Percentiles rank a stretch among this genome's conserved stretches.
Conservation (phyloP, 2,329 filamentous ascomycete species). For the Colletotrichum caudatum region DNA sequence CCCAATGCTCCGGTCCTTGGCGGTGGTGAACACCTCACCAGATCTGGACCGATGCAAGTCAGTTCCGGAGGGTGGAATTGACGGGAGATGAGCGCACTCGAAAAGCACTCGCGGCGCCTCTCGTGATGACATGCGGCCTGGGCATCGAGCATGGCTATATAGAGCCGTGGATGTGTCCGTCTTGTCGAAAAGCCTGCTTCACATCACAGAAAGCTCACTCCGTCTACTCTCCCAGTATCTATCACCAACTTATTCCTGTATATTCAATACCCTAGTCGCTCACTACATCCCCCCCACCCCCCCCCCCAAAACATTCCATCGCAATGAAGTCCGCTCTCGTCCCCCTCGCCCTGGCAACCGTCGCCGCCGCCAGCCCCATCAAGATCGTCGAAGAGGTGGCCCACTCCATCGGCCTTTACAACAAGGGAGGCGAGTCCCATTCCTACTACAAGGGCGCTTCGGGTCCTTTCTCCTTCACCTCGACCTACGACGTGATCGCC, state of each 20-base stretch:
- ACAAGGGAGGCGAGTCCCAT: constrained; percentile 38
- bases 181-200: fast-evolving
- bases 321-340: constrained; percentile 32
- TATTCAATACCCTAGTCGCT: neutral
- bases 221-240: neutral
- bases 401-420: constrained; percentile 34
- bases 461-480: constrained; percentile 58
- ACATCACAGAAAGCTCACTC: neutral
- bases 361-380: constrained; percentile 26
- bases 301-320: neutral
- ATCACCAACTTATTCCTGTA: neutral
- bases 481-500: constrained; percentile 60
- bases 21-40: constrained; percentile 19
- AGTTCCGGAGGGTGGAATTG: constrained; percentile 7
- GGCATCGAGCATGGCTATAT: neutral
- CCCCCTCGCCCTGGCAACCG: constrained; percentile 23
- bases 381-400: constrained; percentile 15
- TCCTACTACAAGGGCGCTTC: constrained; percentile 15
- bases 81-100: constrained; percentile 5
- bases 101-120: neutral
- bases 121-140: neutral
- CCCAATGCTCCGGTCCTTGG: constrained; percentile 19
- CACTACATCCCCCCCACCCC: too few species aligned
- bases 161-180: neutral
- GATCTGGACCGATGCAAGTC: neutral